Conservation (phyloP, 345 rosid genomes). For the Melaleuca alternifolia region DNA sequence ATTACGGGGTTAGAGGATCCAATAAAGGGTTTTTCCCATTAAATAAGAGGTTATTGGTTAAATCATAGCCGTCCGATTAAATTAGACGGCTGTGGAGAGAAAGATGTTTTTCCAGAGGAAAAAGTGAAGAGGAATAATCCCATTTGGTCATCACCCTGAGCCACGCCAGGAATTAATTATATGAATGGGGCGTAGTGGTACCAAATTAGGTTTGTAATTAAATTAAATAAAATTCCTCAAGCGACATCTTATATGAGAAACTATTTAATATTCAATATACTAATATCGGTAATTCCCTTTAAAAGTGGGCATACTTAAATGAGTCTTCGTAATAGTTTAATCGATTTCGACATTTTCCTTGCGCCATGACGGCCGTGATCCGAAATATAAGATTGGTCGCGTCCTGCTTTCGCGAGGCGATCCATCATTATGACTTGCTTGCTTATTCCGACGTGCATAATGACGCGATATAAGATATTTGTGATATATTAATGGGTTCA, state of each 20-base stretch:
- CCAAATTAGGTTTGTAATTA: neutral
- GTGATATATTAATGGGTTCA: neutral
- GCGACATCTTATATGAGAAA: neutral
- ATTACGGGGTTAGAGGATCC: no score
- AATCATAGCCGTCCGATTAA: no score
- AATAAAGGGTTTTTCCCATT: no score
- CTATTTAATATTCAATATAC: neutral
- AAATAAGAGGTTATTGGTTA: no score
- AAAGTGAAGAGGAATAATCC: neutral
- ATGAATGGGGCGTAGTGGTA: neutral
- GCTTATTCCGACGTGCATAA: neutral
- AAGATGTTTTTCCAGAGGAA: no score
- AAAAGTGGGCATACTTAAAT: neutral
- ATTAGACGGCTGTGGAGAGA: no score
- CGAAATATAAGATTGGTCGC: neutral
- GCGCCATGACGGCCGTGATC: neutral
- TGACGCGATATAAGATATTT: neutral
- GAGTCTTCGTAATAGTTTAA: neutral
- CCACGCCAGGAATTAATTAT: neutral
- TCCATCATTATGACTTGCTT: neutral
- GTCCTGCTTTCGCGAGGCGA: fast-evolving
- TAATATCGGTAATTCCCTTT: neutral
- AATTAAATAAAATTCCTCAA: neutral
- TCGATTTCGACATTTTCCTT: neutral
- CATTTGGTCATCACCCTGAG: neutral